A percentile compares a stretch with the other conserved stretches of the same genome.
These are phyloP conservation scores for Ceratobasidium theobromae DNA, from an alignment of 1,284 basidiomycete species.

Conservation along the genomic window DNA sequence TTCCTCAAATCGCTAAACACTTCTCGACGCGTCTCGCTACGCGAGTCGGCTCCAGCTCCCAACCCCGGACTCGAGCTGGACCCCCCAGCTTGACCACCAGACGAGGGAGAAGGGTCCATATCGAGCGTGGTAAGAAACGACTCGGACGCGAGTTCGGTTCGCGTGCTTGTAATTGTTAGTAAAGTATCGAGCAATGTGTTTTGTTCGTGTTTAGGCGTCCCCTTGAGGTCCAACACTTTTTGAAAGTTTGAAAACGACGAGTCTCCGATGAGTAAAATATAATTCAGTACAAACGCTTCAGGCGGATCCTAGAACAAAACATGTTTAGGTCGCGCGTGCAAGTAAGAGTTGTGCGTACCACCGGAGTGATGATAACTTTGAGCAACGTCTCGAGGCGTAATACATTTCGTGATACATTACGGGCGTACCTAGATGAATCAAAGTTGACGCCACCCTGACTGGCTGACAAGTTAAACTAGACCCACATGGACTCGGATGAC, in stretches of 20 bases:
- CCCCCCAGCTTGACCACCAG: conserved; percentile 55
- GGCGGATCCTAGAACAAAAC: conserved; percentile 66
- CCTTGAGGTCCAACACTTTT: conserved; percentile 97
- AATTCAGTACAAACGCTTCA: conserved; percentile 91
- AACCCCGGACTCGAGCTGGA: conserved; percentile 43
- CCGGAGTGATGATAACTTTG: conserved; percentile 91
- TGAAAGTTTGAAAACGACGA: conserved; percentile 95
- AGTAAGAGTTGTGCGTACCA: conserved; percentile 53
- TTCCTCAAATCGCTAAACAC: conserved; percentile 83
- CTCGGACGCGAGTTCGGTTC: conserved; percentile 78
- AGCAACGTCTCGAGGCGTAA: conserved; percentile 84
- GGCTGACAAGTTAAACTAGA: too few relatives aligned
- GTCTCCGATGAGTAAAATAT: conserved; percentile 89
- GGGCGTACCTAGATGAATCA: conserved; percentile 62
- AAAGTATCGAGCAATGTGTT: conserved; percentile 90
- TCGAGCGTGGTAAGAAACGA: conserved; percentile 91
- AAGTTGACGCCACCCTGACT: conserved; percentile 37
- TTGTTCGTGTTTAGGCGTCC: conserved; percentile 82
- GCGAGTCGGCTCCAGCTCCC: too few relatives aligned
- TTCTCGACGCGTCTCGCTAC: conserved; percentile 53
- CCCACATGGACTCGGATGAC: conserved; percentile 26
- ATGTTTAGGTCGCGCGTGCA: not conserved
- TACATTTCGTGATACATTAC: conserved; percentile 77
- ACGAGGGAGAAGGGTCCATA: conserved; percentile 75
- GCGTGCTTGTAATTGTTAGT: conserved; percentile 85